Evolutionary conservation across 2,329 filamentous ascomycete species (phyloP), one percentile per base, ranked within the genome.

Genomic region (Fusarium drepaniforme): DNA sequence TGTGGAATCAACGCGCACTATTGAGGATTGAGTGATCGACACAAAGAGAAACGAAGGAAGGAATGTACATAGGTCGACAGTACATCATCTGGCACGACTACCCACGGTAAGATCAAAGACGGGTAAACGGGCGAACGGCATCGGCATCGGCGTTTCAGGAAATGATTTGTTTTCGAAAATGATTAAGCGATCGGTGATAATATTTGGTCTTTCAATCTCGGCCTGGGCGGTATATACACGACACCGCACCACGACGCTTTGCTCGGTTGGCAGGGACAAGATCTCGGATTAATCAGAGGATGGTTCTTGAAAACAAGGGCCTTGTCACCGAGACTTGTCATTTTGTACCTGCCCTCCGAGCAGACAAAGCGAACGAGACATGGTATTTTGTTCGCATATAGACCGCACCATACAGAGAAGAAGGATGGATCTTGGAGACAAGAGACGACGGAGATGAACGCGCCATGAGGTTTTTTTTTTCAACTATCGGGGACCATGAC

Each of bases 91-190:
- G 68, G 59, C 66, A 70, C 56, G 68, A 61, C 57, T 46, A 74
- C 46, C 53, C 44, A 75, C 46, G 66, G 69, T 77, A 78, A 78
- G 77, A 71, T 73, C 66, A 73, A 65, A 70, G 65, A 74, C 37
- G 65, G 67, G 68, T 66, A 75, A 71, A 40, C 37, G 65, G 67
- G 68, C 63, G 74, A 71, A 40, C 65, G 74, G 81, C 81, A 82
- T 82, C 72, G 80, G 81, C 81, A 82, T 80, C 57, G 81, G 81
- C 80, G 81, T 82, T 82, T 68, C 63, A 49, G 73, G 74, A 72
- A 71, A 74, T 72, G 75, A 73, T 72, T 75, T 77, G 53, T 73
- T 68, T 77, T 78, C 64, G n/a, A 70, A 78, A 76, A 72, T 56
- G 44, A 68, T 67, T 67, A 57, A 64, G 71, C 56, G 64, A 70